Percentiles rank a stretch among this genome's conserved stretches.
These are phyloP conservation scores for Parasitella parasitica DNA, from an alignment of 371 early-diverging fungal species.

Conservation along the genomic window DNA sequence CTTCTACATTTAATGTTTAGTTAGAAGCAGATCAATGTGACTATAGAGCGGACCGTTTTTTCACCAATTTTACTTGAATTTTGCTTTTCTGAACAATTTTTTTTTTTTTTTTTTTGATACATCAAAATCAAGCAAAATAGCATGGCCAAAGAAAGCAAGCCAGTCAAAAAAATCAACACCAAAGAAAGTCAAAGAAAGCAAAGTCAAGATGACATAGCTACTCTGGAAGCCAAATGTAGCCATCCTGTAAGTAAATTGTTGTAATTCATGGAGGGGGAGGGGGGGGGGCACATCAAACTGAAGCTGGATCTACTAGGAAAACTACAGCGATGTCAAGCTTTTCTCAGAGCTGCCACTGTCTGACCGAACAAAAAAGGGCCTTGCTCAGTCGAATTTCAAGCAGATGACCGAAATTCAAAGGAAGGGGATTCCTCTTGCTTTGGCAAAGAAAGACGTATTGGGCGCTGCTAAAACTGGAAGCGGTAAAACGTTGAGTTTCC, in stretches of 20 bases:
- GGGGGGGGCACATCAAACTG: too few species aligned
- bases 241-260: constrained; percentile 30
- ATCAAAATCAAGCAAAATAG: background rate
- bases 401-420: constrained; percentile 98
- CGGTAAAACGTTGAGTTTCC: constrained; percentile 98
- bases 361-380: constrained; percentile 61
- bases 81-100: background rate
- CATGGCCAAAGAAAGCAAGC: constrained; percentile 6
- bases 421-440: constrained; percentile 85
- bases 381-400: constrained; percentile 76
- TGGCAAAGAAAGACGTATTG: constrained; percentile 89
- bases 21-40: too few species aligned
- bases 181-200: constrained; percentile 7
- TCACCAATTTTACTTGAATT: background rate
- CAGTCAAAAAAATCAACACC: constrained; percentile 1
- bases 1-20: too few species aligned
- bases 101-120: background rate
- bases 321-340: constrained; percentile 26
- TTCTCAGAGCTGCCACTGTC: constrained; percentile 76
- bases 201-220: constrained; percentile 30
- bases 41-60: background rate
- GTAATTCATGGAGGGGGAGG: too few species aligned
- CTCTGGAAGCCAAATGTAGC: constrained; percentile 34
- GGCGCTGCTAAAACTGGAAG: constrained; percentile 99
- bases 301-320: constrained; percentile 28